Evolutionary conservation across 257 asterid genomes (phyloP).

Genomic region (Agastache rugosa): DNA sequence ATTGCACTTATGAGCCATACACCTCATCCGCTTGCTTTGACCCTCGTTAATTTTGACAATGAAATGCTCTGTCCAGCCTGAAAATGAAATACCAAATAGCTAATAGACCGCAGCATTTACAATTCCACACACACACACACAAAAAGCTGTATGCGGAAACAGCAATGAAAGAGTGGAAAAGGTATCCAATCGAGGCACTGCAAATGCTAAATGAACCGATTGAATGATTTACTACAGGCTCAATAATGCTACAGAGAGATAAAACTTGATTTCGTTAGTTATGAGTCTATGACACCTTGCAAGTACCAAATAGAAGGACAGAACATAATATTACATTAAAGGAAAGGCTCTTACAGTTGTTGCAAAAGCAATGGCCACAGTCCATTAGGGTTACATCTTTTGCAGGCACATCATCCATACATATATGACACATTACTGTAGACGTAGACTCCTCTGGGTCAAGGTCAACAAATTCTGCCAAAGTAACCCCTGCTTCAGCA

Average conservation of each 20-base stretch:
- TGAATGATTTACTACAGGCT: neutral
- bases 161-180: neutral
- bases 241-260: neutral
- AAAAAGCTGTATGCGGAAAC: neutral
- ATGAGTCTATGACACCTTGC: conserved; percentile 11
- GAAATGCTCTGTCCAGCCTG: conserved; percentile 97
- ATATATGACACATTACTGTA: conserved; percentile 61
- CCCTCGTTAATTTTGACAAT: conserved; percentile 88
- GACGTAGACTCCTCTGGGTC: conserved; percentile 46
- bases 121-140: neutral
- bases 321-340: conserved; percentile 5
- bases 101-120: neutral
- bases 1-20: conserved; percentile 92
- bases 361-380: conserved; percentile 90
- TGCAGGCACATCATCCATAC: conserved; percentile 77
- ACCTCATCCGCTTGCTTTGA: conserved; percentile 86
- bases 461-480: conserved; percentile 49
- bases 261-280: conserved; percentile 18
- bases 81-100: conserved; percentile 5
- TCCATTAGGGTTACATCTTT: conserved; percentile 72
- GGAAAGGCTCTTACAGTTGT: conserved; percentile 63
- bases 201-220: conserved; percentile 21
- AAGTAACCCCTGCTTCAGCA: conserved; percentile 73
- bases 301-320: conserved; percentile 1
- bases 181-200: conserved; percentile 10